Evolutionary conservation across 78 protist genomes (phyloP).

Genomic region (Salpingoeca rosetta): DNA sequence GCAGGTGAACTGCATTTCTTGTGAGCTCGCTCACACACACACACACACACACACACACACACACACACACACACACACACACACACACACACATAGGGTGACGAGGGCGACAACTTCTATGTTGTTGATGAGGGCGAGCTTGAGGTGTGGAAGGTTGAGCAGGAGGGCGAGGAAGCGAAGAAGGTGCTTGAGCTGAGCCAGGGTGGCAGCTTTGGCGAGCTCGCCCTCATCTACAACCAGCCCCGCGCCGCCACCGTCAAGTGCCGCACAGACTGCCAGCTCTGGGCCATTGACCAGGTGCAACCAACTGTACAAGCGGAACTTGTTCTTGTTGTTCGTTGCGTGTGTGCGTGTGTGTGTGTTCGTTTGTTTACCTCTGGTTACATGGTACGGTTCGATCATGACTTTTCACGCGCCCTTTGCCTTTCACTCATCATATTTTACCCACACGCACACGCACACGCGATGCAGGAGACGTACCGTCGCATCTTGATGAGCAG

Average conservation of each 20-base stretch:
- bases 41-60: no score
- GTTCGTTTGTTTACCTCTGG: no score
- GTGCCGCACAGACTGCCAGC: conserved; percentile 8
- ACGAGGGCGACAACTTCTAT: conserved; percentile 79
- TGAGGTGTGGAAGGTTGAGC: conserved; percentile 29
- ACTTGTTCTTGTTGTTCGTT: no score
- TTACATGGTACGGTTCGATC: no score
- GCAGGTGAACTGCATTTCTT: no score
- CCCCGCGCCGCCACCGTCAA: conserved; percentile 87
- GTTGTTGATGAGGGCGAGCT: conserved; percentile 57
- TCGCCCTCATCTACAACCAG: conserved; percentile 68
- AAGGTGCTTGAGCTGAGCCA: conserved; percentile 9
- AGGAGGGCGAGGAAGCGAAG: not conserved
- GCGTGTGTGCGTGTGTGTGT: no score
- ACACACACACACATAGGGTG: conserved; percentile 36
- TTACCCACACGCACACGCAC: no score
- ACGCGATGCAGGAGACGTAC: conserved; percentile 47
- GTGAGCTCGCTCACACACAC: no score
- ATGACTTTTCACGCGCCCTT: no score
- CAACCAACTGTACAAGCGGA: no score
- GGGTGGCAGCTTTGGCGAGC: conserved; percentile 72
- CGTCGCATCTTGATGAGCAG: conserved; percentile 62
- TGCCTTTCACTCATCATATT: no score
- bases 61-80: not conserved
- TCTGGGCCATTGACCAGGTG: conserved; percentile 44